These are phyloP conservation scores for Nemania serpens DNA, from an alignment of 2,329 filamentous ascomycete species.

Conservation along the genomic window DNA sequence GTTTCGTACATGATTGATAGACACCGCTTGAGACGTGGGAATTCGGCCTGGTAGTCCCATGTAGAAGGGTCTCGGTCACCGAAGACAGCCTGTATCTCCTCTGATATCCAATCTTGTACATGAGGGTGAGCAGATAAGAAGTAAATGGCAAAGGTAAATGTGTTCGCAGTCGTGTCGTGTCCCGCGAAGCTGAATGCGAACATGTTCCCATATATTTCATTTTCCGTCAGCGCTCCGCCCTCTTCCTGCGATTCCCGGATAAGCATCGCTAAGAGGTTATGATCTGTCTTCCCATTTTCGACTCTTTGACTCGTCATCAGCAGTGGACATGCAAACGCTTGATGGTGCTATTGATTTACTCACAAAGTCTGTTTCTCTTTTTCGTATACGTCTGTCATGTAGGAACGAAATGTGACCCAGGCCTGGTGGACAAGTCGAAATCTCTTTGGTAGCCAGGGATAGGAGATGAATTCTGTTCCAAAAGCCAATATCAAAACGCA, in stretches of 20 bases:
- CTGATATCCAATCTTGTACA: slow-evolving; percentile 11
- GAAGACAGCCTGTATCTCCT: slow-evolving; percentile 1
- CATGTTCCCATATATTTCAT: no score
- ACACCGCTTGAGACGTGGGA: slow-evolving; percentile 15
- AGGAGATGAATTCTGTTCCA: slow-evolving; percentile 34
- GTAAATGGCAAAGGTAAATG: no score
- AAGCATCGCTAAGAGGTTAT: no score
- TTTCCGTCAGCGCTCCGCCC: no score
- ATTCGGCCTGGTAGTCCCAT: slow-evolving; percentile 13
- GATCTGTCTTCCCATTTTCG: no score
- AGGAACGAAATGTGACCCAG: slow-evolving; percentile 33
- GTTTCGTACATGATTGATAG: slow-evolving; percentile 13
- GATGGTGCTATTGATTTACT: no score
- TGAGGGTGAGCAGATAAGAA: no score
- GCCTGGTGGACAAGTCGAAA: slow-evolving; percentile 32
- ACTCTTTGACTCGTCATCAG: no score
- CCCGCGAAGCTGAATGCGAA: no score
- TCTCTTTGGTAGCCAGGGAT: slow-evolving; percentile 30
- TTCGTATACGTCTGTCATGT: slow-evolving; percentile 41
- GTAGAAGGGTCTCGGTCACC: background rate
- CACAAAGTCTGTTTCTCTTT: slow-evolving; percentile 33
- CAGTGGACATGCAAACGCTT: no score
- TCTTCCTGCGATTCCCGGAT: no score
- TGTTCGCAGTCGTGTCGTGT: no score
- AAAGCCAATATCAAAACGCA: slow-evolving; percentile 38